Conservation (phyloP, 331 rosid genomes). For the Acacia concinna region DNA sequence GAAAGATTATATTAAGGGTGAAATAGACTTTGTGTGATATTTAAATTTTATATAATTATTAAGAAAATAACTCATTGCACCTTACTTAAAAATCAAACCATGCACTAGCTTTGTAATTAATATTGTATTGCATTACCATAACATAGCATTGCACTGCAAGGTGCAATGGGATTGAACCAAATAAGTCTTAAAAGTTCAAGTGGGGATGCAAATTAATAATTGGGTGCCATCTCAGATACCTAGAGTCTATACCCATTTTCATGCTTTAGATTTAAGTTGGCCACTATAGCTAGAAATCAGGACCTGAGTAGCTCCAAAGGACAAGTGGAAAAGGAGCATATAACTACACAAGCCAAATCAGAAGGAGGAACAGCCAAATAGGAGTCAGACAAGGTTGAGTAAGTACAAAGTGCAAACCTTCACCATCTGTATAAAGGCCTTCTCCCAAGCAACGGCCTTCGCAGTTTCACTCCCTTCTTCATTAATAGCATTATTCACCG, state of each 20-base stretch:
- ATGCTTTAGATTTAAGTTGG: constrained; percentile 21
- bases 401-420: constrained; percentile 60
- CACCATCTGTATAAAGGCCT: constrained; percentile 80
- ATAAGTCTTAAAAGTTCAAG: too few relatives aligned
- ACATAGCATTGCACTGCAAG: too few relatives aligned
- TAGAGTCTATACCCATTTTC: not conserved
- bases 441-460: constrained; percentile 93
- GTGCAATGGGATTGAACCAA: too few relatives aligned
- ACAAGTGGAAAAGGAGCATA: not conserved
- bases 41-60: too few relatives aligned
- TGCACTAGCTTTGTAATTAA: too few relatives aligned
- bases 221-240: constrained; percentile 9
- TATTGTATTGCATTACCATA: too few relatives aligned
- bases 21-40: too few relatives aligned
- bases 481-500: constrained; percentile 79
- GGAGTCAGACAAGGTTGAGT: not conserved
- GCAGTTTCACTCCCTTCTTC: constrained; percentile 65
- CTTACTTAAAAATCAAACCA: too few relatives aligned
- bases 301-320: constrained; percentile 20
- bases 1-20: too few relatives aligned
- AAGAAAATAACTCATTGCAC: too few relatives aligned
- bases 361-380: not conserved
- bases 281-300: constrained; percentile 12
- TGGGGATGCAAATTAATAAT: not conserved
- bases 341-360: constrained; percentile 18